Percentiles rank a stretch among this genome's conserved stretches.
phyloP scores from a whole-genome alignment of 2,329 filamentous ascomycete genomes.

The Aspergillus tanneri region DNA sequence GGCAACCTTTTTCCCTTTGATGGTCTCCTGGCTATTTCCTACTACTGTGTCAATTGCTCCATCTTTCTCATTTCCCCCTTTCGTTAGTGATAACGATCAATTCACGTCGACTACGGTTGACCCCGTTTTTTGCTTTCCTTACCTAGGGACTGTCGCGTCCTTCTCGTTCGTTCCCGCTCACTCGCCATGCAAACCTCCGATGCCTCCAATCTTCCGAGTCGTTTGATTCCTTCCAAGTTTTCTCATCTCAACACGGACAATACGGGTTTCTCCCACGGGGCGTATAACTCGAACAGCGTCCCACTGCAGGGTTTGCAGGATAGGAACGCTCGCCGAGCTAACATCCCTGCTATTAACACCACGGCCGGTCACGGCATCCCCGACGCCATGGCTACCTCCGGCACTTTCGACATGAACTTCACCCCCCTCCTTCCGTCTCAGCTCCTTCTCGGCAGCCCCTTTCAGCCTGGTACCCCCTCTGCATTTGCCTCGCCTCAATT shows the following conservation, averaged over 20 bases:
- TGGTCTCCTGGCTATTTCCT: conserved; percentile 12
- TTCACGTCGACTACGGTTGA: conserved; percentile 8
- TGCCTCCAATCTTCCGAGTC: conserved; percentile 63
- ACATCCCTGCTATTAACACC: conserved; percentile 92
- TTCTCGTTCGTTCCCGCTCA: conserved; percentile 12
- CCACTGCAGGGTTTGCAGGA: conserved; percentile 77
- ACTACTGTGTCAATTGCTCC: conserved; percentile 34
- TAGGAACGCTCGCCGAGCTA: conserved; percentile 75
- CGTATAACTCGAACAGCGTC: conserved; percentile 77
- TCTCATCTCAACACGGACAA: conserved; percentile 69
- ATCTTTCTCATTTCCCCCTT: conserved; percentile 19
- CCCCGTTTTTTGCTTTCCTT: conserved; percentile 73
- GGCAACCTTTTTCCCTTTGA: conserved; percentile 17
- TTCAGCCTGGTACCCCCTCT: conserved; percentile 89
- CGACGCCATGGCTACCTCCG: conserved; percentile 79
- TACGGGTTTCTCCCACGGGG: conserved; percentile 88
- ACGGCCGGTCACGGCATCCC: conserved; percentile 59
- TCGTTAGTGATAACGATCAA: conserved; percentile 20
- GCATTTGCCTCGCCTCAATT: conserved; percentile 91
- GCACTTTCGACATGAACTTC: conserved; percentile 97
- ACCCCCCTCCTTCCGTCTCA: conserved; percentile 93
- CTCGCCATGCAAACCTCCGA: conserved; percentile 86
- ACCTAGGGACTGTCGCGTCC: conserved; percentile 79
- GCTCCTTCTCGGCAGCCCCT: conserved; percentile 89
- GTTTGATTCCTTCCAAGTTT: conserved; percentile 72